phyloP scores from a whole-genome alignment of 179 eudicot genomes.

The Carnegiea gigantea region DNA sequence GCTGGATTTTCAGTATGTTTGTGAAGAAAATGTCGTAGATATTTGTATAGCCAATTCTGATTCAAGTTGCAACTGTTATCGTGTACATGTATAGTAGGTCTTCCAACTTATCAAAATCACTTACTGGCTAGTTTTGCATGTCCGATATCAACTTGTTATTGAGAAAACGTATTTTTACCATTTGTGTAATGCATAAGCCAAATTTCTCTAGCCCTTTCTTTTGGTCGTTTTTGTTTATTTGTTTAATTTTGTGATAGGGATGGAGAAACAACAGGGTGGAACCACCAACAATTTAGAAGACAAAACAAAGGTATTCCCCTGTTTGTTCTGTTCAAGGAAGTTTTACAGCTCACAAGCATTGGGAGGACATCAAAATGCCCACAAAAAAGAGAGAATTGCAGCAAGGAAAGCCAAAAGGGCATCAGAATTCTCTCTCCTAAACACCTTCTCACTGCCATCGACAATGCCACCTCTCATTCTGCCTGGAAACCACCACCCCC shows the following conservation, averaged over 20 bases:
- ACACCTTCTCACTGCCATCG: constrained; percentile 17
- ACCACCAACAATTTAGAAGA: constrained; percentile 23
- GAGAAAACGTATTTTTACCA: too few relatives aligned
- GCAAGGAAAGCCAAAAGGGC: constrained; percentile 68
- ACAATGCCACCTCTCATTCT: constrained; percentile 15
- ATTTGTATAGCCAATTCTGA: too few relatives aligned
- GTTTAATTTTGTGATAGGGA: constrained; percentile 15
- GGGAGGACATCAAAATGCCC: constrained; percentile 94
- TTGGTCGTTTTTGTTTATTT: neutral
- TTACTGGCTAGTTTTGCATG: too few relatives aligned
- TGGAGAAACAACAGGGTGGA: constrained; percentile 28
- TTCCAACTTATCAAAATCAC: too few relatives aligned
- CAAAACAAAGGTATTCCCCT: constrained; percentile 52
- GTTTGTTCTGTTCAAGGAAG: constrained; percentile 75
- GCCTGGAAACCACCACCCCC: constrained; percentile 22
- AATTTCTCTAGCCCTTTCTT: neutral
- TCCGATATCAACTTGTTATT: too few relatives aligned
- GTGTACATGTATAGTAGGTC: too few relatives aligned
- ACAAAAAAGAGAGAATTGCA: constrained; percentile 75
- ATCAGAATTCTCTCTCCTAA: constrained; percentile 33
- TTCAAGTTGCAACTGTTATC: too few relatives aligned
- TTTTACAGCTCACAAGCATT: constrained; percentile 85
- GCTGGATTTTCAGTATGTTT: too few relatives aligned
- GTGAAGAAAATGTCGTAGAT: too few relatives aligned
- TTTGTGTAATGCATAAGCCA: too few relatives aligned